Percentiles rank a stretch among this genome's conserved stretches.
Evolutionary conservation across 2,329 filamentous ascomycete genomes (phyloP).

Genomic region (Bretziella fagacearum): DNA sequence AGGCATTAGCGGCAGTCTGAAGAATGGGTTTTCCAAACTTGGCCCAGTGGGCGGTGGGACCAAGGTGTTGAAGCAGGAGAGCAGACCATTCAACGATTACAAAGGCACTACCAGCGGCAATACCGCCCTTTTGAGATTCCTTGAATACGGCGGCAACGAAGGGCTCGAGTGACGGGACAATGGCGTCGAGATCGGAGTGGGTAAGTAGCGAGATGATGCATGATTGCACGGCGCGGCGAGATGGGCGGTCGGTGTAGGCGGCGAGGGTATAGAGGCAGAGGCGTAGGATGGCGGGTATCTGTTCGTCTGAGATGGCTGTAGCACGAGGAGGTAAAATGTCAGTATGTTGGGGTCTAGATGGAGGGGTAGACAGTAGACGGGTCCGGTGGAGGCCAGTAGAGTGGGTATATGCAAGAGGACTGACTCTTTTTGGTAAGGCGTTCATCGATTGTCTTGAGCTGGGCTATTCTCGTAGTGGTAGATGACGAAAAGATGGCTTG

Average conservation of each 20-base stretch:
- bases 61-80: slow-evolving; percentile 55
- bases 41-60: slow-evolving; percentile 44
- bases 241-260: slow-evolving; percentile 71
- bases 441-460: slow-evolving; percentile 40
- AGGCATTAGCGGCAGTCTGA: slow-evolving; percentile 48
- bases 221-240: slow-evolving; percentile 64
- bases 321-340: not conserved
- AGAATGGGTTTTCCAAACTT: slow-evolving; percentile 49
- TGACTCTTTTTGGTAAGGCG: slow-evolving; percentile 38
- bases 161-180: slow-evolving; percentile 36
- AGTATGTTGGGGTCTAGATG: slow-evolving; percentile 4
- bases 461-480: slow-evolving; percentile 36
- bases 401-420: no score
- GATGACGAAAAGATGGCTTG: slow-evolving; percentile 44
- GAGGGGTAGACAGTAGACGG: not conserved
- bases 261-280: slow-evolving; percentile 77
- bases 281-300: slow-evolving; percentile 41
- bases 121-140: slow-evolving; percentile 59
- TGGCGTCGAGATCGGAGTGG: slow-evolving; percentile 33
- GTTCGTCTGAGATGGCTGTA: slow-evolving; percentile 31
- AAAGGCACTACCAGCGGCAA: slow-evolving; percentile 68
- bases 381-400: not conserved
- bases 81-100: slow-evolving; percentile 84
- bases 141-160: slow-evolving; percentile 50
- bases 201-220: slow-evolving; percentile 56